Evolutionary conservation across 1,284 basidiomycete genomes (phyloP), one percentile per base, ranked within the genome.

Genomic region (Athelia sp.): DNA sequence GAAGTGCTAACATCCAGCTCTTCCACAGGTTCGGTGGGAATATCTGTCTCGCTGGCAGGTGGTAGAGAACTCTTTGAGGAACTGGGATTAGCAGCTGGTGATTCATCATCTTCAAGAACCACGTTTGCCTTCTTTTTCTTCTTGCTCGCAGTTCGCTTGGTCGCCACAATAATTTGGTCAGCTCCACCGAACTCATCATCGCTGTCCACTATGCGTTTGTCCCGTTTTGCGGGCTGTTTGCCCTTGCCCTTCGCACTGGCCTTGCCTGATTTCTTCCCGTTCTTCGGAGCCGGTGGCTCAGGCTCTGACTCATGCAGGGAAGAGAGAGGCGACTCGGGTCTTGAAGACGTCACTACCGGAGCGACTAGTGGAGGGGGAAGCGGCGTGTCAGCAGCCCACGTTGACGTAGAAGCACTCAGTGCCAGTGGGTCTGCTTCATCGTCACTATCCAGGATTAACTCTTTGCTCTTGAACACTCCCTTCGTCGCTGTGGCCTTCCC

Each of bases 41-140:
- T 21, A 21, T n/a, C 43, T 23, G 10, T 44, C 19, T 6, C 43
- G 6, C 40, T 50, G 46, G 17, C n/a, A n/a, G n/a, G n/a, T n/a
- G n/a, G n/a, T n/a, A n/a, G n/a, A n/a, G 17, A 42, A 40, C 38
- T 53, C 53, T 8, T 52, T 51, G 17, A 55, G 50, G 15, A 49
- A 50, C 14, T 43, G 8, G 13, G 34, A 48, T 31, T 19, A 18
- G 21, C 32, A 21, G 23, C 31, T 40, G 18, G 18, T 46, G 23
- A 29, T 24, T 18, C n/a, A n/a, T 22, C 26, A 15, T 29, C 32
- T 9, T 32, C 31, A 23, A 23, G 3, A 24, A 34, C 19, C 22
- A 19, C 23, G 1, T 38, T 43, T n/a, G 43, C 23, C 24, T 42
- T 50, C 45, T 46, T 26, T 24, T 48, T 47, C 42, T 50, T 50